Base-by-base conservation (phyloP, 2,329 filamentous ascomycete genomes). In the Colletotrichum theobromicola region DNA sequence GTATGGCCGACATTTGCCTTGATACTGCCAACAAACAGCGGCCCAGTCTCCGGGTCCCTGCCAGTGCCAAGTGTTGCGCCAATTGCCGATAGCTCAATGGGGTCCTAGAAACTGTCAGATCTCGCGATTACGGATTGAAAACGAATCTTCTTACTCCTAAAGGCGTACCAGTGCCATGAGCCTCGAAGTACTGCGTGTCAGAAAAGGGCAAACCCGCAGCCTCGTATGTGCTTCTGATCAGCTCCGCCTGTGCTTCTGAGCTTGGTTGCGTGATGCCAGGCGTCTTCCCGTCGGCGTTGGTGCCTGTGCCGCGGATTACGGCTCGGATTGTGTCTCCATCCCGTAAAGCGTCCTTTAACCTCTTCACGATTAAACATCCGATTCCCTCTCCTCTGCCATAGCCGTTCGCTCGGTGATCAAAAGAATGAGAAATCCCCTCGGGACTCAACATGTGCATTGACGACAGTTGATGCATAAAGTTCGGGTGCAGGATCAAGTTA, bases 51-150 rank as follows among this genome's bases (percentile, higher is more conserved):
- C 1, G 55, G 12, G 15, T 83, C 82, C 12, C 86, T 82, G 2
- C 82, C 82, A 15, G 79, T 69, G 7, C 84, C 82, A 28, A 89
- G 84, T 0, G 87, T 85, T 13, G 83, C 82, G n/a, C 84, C 79
- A 34, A 91, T 85, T 5, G 87, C 89, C 12, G 80, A 81, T 0
- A 87, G 86, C 72, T 92, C 90, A 21, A 88, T 85, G 0, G 89
- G 89, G 74, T 92, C 90, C 5, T 90, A 89, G 2, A 87, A 86
- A 32, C 83, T 82, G 28, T 90, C 91, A 16, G 88, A 88, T 26
- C 16, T 42, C 13, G 12, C n/a, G 7, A 50, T 26, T 0, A 4
- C 4, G 16, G 4, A 0, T 37, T 12, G 32, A 42, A 2, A 24
- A 2, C 2, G 4, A 2, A 4, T 13, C 30, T 61, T 24, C 69